Evolutionary conservation across 257 asterid genomes (phyloP).

Genomic region (Fraxinus americana): DNA sequence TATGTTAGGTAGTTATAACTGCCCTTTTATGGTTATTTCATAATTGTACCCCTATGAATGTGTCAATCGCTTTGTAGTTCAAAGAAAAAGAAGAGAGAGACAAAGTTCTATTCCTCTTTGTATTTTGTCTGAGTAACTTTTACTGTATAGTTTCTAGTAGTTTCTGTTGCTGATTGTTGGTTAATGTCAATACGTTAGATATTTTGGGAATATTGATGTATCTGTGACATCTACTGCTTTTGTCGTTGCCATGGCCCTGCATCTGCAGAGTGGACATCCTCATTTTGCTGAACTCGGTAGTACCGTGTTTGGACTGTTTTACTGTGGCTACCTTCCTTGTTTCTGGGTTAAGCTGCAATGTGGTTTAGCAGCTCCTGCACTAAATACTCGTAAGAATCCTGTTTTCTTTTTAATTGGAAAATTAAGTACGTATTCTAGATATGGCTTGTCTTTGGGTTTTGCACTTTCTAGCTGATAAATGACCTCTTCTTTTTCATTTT

Average conservation of each 20-base stretch:
- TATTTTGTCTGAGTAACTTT: not conserved
- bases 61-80: not conserved
- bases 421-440: no score
- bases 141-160: constrained; percentile 2
- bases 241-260: constrained; percentile 69
- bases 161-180: constrained; percentile 24
- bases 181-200: constrained; percentile 43
- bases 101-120: not conserved
- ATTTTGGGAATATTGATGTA: constrained; percentile 85
- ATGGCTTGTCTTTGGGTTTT: no score
- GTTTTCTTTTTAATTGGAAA: constrained; percentile 13
- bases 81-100: not conserved
- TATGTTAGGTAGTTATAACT: not conserved
- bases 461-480: not conserved
- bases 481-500: not conserved
- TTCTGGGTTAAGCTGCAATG: constrained; percentile 97
- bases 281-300: constrained; percentile 92
- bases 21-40: not conserved
- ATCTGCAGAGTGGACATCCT: constrained; percentile 84
- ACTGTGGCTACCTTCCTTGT: constrained; percentile 97
- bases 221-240: constrained; percentile 93
- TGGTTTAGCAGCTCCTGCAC: constrained; percentile 78
- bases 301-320: constrained; percentile 93
- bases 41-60: not conserved
- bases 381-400: constrained; percentile 69